Evolutionary conservation across 306 rosid genomes (phyloP), one percentile per base, ranked within the genome.

Genomic region (Castanea mollissima): DNA sequence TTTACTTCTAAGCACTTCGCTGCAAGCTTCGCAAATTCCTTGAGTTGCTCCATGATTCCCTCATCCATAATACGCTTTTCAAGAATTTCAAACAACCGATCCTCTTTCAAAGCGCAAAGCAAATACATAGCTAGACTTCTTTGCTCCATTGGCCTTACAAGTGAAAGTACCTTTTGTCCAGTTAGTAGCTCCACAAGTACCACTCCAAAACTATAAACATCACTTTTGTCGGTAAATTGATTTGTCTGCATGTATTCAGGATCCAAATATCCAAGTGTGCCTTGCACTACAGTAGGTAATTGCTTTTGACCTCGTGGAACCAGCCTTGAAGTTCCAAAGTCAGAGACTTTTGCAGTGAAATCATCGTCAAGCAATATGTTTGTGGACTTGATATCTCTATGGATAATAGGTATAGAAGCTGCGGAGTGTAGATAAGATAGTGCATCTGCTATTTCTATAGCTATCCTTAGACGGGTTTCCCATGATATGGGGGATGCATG

Each of bases 281-380:
- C 84, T 21, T 82, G 84, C 18, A 85, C 82, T 78, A 79, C 11
- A 14, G 88, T 79, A 1, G 79, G 75, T 15, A 85, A 44, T 35
- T 79, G 71, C 19, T 63, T 64, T 64, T 79, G 73, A 15, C 82
- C 86, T 1, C n/a, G 67, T 0, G 85, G 69, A 67, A 85, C 73
- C 62, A 85, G 41, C 54, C 86, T 82, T 0, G 86, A 82, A 38
- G 73, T 55, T 19, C 86, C 86, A 15, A 85, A 85, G 14, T 82
- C 86, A 7, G 88, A 79, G 3, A 82, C 86, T 38, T 85, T 85
- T 18, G 84, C 79, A 0, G 73, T 27, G 41, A 35, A 35, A 35
- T 35, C 41, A 6, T 35, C 41, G 0, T 35, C 41, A 35, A 35
- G 2, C 41, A 35, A 35, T 35, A 35, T 6, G 8, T 35, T 35